Evolutionary conservation across 495 filamentous ascomycete species (phyloP).

Genomic region (Lindgomyces ingoldianus): DNA sequence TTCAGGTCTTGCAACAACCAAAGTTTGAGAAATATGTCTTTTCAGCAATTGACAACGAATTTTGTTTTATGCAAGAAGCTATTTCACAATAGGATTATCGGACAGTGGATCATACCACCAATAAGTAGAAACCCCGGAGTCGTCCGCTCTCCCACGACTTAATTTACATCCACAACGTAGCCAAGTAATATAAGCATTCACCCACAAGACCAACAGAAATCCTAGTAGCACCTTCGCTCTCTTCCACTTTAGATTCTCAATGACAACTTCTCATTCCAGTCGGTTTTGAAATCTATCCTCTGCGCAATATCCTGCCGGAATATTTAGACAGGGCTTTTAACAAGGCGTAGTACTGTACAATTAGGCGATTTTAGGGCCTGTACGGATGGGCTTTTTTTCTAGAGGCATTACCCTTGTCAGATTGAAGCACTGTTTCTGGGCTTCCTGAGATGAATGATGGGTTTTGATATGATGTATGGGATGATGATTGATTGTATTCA

Average conservation of each 20-base stretch:
- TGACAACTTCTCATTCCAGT: neutral
- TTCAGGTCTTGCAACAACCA: too few species aligned
- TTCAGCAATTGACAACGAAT: neutral
- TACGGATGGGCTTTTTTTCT: too few species aligned
- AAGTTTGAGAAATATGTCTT: too few species aligned
- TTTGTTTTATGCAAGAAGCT: neutral
- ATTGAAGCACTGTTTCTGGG: too few species aligned
- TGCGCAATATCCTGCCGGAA: constrained; percentile 19
- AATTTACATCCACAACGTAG: constrained; percentile 12
- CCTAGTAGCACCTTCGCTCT: constrained; percentile 6
- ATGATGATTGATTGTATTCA: too few species aligned
- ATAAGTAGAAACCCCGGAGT: neutral
- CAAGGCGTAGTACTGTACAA: too few species aligned
- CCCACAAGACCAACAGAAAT: constrained; percentile 2
- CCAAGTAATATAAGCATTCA: constrained; percentile 14
- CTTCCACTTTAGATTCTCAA: neutral
- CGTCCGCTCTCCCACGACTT: constrained; percentile 3
- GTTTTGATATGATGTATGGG: too few species aligned
- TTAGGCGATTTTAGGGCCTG: too few species aligned
- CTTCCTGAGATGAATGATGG: too few species aligned
- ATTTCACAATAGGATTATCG: constrained; percentile 23
- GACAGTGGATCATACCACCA: constrained; percentile 29
- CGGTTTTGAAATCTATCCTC: constrained; percentile 3
- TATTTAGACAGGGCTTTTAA: constrained; percentile 17
- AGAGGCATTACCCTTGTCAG: too few species aligned